A percentile compares a stretch with the other conserved stretches of the same genome.
phyloP scores from a whole-genome alignment of 2,329 filamentous ascomycete genomes.

The Biscogniauxia mediterranea region DNA sequence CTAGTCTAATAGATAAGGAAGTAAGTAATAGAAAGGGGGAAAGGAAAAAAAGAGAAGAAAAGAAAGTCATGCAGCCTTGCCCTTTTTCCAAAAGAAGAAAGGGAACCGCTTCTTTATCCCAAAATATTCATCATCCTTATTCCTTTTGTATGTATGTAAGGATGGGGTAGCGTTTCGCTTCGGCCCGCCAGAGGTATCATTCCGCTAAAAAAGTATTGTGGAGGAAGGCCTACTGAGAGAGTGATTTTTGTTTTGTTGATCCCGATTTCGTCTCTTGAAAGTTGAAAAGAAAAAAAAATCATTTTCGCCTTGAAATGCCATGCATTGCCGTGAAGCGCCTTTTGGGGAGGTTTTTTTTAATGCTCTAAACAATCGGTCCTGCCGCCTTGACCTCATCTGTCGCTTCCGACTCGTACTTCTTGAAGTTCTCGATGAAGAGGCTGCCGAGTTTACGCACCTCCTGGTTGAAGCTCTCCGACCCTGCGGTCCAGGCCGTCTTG shows the following conservation, averaged over 20 bases:
- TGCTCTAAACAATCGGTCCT: constrained; percentile 45
- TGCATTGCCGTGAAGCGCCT: constrained; percentile 12
- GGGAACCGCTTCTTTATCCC: background rate
- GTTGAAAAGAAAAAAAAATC: constrained; percentile 5
- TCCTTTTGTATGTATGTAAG: background rate
- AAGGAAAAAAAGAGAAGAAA: background rate
- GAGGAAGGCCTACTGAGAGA: constrained; percentile 25
- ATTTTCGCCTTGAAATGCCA: constrained; percentile 8
- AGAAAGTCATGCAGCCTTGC: background rate
- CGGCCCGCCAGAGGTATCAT: constrained; percentile 20
- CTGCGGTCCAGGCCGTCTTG: constrained; percentile 84
- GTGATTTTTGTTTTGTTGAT: background rate
- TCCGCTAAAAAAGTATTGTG: constrained; percentile 10
- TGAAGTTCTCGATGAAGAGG: constrained; percentile 96
- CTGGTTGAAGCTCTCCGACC: constrained; percentile 74
- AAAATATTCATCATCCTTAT: background rate
- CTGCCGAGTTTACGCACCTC: constrained; percentile 88
- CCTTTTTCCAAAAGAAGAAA: background rate
- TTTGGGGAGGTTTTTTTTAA: background rate
- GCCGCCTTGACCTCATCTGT: constrained; percentile 75
- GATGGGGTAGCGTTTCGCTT: constrained; percentile 23
- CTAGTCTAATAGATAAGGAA: no score
- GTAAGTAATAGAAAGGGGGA: no score
- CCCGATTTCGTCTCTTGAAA: constrained; percentile 2
- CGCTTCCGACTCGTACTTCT: constrained; percentile 87